These are phyloP conservation scores for Wallacemonas sp. DNA, from an alignment of 208 protist species.

Conservation along the genomic window DNA sequence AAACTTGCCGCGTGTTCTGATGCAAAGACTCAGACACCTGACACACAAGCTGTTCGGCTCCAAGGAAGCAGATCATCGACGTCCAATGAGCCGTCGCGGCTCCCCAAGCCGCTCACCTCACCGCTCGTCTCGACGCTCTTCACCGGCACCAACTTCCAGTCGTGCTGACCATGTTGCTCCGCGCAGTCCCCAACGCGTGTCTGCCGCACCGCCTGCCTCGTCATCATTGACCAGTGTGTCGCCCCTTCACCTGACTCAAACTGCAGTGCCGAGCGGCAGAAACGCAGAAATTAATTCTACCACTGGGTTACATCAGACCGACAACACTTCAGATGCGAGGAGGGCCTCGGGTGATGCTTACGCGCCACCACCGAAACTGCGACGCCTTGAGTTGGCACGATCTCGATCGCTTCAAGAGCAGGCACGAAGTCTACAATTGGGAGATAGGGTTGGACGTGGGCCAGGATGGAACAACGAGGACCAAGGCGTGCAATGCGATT, in stretches of 20 bases:
- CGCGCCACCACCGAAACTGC: slow-evolving; percentile 3
- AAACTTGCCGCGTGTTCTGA: slow-evolving; percentile 48
- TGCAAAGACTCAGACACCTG: slow-evolving; percentile 70
- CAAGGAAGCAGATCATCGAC: background rate
- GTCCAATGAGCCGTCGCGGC: background rate
- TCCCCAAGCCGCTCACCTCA: slow-evolving; percentile 10
- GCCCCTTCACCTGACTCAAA: background rate
- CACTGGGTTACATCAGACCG: background rate
- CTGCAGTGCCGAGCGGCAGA: background rate
- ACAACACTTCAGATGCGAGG: background rate
- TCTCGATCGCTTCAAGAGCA: background rate
- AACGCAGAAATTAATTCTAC: background rate
- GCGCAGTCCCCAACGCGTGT: background rate
- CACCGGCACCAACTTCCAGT: background rate
- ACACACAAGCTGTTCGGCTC: slow-evolving; percentile 64
- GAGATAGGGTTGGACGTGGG: slow-evolving; percentile 70
- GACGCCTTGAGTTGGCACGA: background rate
- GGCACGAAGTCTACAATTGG: slow-evolving; percentile 16
- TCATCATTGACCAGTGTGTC: background rate
- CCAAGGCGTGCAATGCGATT: slow-evolving; percentile 69
- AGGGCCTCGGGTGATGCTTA: background rate
- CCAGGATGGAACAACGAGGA: slow-evolving; percentile 62
- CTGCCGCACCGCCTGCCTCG: background rate
- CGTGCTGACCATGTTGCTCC: background rate
- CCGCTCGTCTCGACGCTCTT: slow-evolving; percentile 7